These are phyloP conservation scores for Hylodesmum podocarpum DNA, from an alignment of 306 rosid genomes.

Conservation along the genomic window DNA sequence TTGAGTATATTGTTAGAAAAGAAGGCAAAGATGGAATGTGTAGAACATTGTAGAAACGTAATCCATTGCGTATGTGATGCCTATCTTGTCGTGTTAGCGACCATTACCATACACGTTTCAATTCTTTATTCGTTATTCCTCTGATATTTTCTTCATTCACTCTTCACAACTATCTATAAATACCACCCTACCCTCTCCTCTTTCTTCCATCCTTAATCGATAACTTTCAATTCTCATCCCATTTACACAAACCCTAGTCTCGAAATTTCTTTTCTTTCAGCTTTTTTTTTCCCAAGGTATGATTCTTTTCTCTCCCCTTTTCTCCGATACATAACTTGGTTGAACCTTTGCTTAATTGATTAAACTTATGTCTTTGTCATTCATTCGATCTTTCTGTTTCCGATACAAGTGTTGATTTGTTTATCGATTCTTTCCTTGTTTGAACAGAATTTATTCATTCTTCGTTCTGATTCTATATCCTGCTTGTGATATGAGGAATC, in stretches of 20 bases:
- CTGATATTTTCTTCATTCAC: not conserved
- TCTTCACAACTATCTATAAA: not conserved
- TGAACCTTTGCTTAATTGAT: too few species aligned
- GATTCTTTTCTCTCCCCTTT: not conserved
- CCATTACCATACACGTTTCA: not conserved
- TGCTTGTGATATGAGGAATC: not conserved
- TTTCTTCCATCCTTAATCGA: not conserved
- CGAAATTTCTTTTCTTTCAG: not conserved
- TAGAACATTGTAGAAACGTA: not conserved
- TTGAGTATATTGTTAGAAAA: too few species aligned
- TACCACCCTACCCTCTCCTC: not conserved
- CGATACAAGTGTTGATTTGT: too few species aligned
- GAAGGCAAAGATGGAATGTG: not conserved
- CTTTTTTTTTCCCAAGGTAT: not conserved
- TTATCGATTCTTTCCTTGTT: too few species aligned
- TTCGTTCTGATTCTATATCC: too few species aligned
- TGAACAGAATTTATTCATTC: too few species aligned
- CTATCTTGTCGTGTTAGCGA: not conserved
- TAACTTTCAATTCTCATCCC: not conserved
- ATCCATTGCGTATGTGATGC: not conserved
- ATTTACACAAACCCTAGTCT: not conserved
- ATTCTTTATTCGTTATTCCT: not conserved
- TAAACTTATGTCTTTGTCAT: too few species aligned
- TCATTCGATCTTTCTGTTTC: too few species aligned
- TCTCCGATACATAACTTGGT: too few species aligned